Base-by-base conservation (phyloP, 179 eudicot genomes). In the Drosera spatulata region DNA sequence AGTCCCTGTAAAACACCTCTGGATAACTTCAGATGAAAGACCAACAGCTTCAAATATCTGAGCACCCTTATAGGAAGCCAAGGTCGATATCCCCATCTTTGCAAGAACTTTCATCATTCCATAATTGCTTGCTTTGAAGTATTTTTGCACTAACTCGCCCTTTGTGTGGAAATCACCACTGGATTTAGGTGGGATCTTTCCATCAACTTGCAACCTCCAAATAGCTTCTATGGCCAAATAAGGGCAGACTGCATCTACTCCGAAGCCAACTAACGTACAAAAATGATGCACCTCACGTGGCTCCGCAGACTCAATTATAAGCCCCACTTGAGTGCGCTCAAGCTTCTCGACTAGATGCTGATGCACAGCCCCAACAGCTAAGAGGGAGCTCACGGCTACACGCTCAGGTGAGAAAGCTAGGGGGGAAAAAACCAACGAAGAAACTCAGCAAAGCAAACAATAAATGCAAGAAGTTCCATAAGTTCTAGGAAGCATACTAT, bases 51-150 rank as follows among this genome's bases (percentile, higher is more conserved):
- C 99, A 71, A 95, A 95, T 51, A 95, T 91, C 73, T 95, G 99
- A 66, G 99, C 99, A 66, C 99, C 99, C 79, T 95, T 95, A 75
- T 95, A 95, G 0, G 99, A 95, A 53, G 99, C 99, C 80, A 95
- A 65, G 57, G 99, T 95, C 39, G 99, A 95, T 63, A 95, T 95
- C 22, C 99, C 99, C 99, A 95, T 95, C 75, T 95, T 95, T 51
- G 99, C 99, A 62, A 95, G 96, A 73, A 95, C 99, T 69, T 95
- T 95, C 96, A 87, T 87, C 97, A 95, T 91, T 42, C 99, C 99
- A 57, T 95, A 87, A 65, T 75, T 77, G 79, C 95, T 87, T 47
- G 97, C 99, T 67, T 80, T 85, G 60, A 82, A 95, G 75, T 82
- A 95, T 68, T 84, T 82, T 72, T 84, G 79, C 53, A 85, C 81